Percentiles rank a stretch among this genome's conserved stretches.
These are phyloP conservation scores for Inosperma sp. DNA, from an alignment of 768 basidiomycete species.

Conservation along the genomic window DNA sequence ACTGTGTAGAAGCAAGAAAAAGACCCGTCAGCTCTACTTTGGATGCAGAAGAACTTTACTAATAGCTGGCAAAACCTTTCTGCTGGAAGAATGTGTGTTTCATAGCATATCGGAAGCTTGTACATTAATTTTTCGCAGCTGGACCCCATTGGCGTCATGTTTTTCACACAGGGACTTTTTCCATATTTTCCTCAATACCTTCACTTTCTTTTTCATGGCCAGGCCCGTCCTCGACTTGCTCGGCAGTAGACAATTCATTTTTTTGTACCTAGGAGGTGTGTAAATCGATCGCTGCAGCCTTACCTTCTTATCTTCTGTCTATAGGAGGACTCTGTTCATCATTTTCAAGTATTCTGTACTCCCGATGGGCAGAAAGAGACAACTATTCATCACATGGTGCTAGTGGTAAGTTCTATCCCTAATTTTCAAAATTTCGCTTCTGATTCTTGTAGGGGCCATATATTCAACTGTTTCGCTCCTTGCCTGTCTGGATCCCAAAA, in stretches of 20 bases:
- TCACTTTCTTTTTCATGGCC: conserved; percentile 76
- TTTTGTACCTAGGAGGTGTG: conserved; percentile 70
- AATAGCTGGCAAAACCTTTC: conserved; percentile 55
- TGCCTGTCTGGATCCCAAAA: conserved; percentile 62
- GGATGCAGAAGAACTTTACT: conserved; percentile 63
- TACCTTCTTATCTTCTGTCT: conserved; percentile 1
- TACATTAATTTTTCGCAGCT: conserved; percentile 39
- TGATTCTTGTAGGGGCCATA: conserved; percentile 51
- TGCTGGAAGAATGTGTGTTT: conserved; percentile 59
- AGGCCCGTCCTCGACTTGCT: conserved; percentile 56
- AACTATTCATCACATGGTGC: conserved; percentile 56
- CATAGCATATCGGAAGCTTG: neutral
- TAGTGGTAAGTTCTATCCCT: conserved; percentile 50
- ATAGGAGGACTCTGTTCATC: conserved; percentile 59
- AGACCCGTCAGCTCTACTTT: conserved; percentile 35
- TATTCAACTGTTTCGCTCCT: conserved; percentile 68
- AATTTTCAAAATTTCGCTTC: neutral
- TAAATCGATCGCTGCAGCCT: conserved; percentile 6
- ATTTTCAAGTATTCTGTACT: conserved; percentile 47
- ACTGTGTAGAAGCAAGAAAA: conserved; percentile 34
- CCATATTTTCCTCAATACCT: conserved; percentile 73
- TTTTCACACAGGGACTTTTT: conserved; percentile 64
- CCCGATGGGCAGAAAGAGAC: conserved; percentile 32
- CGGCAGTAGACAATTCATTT: conserved; percentile 61
- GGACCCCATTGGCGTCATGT: conserved; percentile 64